Base-by-base conservation (phyloP, 495 filamentous ascomycete species). In the Aspergillus taichungensis region DNA sequence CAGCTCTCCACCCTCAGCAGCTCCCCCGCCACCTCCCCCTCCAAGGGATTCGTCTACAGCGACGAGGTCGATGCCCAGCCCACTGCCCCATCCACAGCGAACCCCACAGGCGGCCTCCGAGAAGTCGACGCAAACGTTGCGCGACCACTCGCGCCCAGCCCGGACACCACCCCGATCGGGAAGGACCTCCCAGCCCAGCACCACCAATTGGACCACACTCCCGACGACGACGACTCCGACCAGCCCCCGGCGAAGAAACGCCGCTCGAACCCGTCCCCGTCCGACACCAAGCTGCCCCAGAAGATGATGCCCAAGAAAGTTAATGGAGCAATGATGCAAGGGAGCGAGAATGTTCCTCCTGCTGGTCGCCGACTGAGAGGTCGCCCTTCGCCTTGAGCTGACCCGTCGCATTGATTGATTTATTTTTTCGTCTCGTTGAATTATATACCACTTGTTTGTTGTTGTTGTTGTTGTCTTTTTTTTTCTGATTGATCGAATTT, bases 331-430 rank as follows among this genome's bases (percentile, higher is more conserved):
- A 72, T 60, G 64, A 63, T 43, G 57, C 80, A 82, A 36, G 82
- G 79, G 6, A 64, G 75, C 18, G 82, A 84, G 57, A 85, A 85
- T 52, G 48, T 77, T 34, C 75, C 74, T 7, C 71, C 64, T 3
- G 57, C 69, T 32, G 54, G 61, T 6, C 51, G 67, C 18, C 53
- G 55, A 28, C 46, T 59, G 28, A 53, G 67, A 45, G 57, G 33
- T 29, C 60, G 61, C 18, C 52, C 59, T 28, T 57, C 61, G 43
- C 47, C 54, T 34, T 61, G 53, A 50, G 29, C 35, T 28, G 27
- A n/a, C 30, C 43, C 37, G 11, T 43, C 27, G 40, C 34, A 30
- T 10, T 49, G 40, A 9, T 32, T 43, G 48, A 34, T 46, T 44
- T 36, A 40, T 28, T 44, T 44, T 40, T 35, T 24, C 18, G 42